A percentile compares a stretch with the other conserved stretches of the same genome.
Conservation (phyloP, 2,329 filamentous ascomycete genomes). For the Dothiorella sarmentorum region DNA sequence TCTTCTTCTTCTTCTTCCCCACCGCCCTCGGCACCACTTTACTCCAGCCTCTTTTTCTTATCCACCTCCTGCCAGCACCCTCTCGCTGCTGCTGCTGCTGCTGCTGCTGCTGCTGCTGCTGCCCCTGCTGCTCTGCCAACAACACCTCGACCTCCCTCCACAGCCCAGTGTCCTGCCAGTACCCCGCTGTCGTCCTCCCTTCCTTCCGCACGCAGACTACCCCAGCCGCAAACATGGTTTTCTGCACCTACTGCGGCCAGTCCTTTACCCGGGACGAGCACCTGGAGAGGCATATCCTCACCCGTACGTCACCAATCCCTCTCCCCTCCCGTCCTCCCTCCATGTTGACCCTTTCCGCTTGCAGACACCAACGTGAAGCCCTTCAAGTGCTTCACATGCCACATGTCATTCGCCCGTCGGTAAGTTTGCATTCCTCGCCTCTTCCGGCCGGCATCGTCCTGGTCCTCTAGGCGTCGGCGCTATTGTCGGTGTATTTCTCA, state of each 20-base stretch:
- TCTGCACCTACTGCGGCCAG: conserved; percentile 53
- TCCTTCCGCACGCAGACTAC: conserved; percentile 10
- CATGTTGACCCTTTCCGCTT: conserved; percentile 20
- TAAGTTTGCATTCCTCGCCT: conserved; percentile 30
- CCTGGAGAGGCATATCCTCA: conserved; percentile 51
- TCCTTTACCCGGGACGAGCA: conserved; percentile 53
- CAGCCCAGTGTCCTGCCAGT: neutral
- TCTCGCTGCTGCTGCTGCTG: neutral
- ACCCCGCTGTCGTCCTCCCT: neutral
- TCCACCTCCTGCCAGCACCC: neutral
- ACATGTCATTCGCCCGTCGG: conserved; percentile 54
- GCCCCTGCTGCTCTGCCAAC: neutral
- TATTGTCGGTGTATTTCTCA: neutral
- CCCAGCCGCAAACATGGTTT: conserved; percentile 42
- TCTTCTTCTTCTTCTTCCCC: neutral
- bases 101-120: neutral
- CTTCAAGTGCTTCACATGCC: conserved; percentile 53
- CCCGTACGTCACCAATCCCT: conserved; percentile 38
- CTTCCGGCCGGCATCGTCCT: neutral
- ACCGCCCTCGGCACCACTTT: neutral
- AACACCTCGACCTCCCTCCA: neutral
- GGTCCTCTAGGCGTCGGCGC: neutral
- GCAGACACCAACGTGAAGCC: conserved; percentile 54
- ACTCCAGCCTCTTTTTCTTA: neutral
- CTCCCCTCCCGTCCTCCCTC: neutral